Conservation (phyloP, 345 rosid species). For the Populus alba region DNA sequence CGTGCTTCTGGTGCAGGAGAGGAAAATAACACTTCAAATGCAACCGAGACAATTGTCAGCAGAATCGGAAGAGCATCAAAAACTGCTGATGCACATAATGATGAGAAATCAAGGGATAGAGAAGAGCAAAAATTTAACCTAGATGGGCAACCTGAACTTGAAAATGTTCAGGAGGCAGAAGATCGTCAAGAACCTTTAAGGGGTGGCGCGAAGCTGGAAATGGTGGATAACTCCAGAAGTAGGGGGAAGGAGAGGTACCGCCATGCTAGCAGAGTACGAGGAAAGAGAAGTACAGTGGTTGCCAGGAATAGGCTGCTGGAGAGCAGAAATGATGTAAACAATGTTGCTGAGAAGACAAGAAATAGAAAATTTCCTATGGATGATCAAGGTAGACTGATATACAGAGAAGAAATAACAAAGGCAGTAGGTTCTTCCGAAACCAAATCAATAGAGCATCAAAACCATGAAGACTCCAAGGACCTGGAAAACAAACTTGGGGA, state of each 20-base stretch:
- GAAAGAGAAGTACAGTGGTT: constrained; percentile 33
- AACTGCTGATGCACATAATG: constrained; percentile 2
- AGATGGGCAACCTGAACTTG: neutral
- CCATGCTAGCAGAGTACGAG: constrained; percentile 19
- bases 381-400: neutral
- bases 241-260: constrained; percentile 15
- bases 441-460: constrained; percentile 12
- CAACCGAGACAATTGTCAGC: neutral
- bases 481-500: neutral
- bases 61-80: neutral
- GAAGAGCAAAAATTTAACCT: constrained; percentile 9
- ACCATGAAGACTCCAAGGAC: constrained; percentile 12
- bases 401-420: constrained; percentile 9
- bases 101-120: neutral
- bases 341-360: neutral
- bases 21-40: constrained; percentile 7
- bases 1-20: neutral
- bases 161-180: constrained; percentile 10
- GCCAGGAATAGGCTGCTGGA: constrained; percentile 34
- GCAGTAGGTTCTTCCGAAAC: neutral
- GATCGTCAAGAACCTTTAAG: constrained; percentile 7
- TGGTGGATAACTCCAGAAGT: neutral
- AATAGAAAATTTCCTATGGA: constrained; percentile 8
- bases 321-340: constrained; percentile 13
- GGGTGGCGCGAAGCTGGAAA: constrained; percentile 28